Conservation (phyloP, 2,329 filamentous ascomycete species). For the Hymenoscyphus infarciens region DNA sequence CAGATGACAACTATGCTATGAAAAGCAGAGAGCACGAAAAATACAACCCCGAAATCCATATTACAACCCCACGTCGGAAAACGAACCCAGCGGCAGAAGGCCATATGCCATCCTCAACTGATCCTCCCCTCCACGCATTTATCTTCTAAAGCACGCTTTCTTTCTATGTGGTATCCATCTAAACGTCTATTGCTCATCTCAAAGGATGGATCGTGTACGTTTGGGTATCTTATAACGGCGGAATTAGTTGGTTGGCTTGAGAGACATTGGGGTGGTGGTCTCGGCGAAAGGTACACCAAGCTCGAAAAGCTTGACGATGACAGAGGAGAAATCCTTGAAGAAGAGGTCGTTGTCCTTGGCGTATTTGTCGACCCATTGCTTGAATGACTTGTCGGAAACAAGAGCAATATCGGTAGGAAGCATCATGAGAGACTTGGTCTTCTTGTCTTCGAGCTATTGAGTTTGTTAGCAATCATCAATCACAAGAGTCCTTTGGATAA, state of each 20-base stretch:
- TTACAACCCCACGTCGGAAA: not conserved
- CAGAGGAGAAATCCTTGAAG: slow-evolving; percentile 88
- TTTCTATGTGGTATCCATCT: slow-evolving; percentile 14
- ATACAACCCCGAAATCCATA: slow-evolving; percentile 3
- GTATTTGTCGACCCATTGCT: slow-evolving; percentile 76
- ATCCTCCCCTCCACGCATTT: not conserved
- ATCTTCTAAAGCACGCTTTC: slow-evolving; percentile 4
- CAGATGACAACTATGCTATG: slow-evolving; percentile 4
- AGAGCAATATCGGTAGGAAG: slow-evolving; percentile 87
- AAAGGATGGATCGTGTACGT: slow-evolving; percentile 12
- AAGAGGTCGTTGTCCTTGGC: slow-evolving; percentile 87
- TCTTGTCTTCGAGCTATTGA: slow-evolving; percentile 75
- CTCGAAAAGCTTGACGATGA: slow-evolving; percentile 81
- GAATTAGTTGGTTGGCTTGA: slow-evolving; percentile 53
- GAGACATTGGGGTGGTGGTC: slow-evolving; percentile 55
- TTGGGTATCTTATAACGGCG: slow-evolving; percentile 9
- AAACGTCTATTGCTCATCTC: slow-evolving; percentile 14
- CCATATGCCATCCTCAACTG: not conserved
- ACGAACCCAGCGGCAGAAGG: no score
- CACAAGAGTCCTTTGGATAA: not conserved
- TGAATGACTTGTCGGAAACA: slow-evolving; percentile 84
- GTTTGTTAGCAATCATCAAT: slow-evolving; percentile 6
- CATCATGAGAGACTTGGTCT: slow-evolving; percentile 92
- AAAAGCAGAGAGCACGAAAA: slow-evolving; percentile 7
- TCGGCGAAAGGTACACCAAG: slow-evolving; percentile 85